Percentiles rank a stretch among this genome's conserved stretches.
These are phyloP conservation scores for Heritiera littoralis DNA, from an alignment of 345 rosid genomes.

Conservation along the genomic window DNA sequence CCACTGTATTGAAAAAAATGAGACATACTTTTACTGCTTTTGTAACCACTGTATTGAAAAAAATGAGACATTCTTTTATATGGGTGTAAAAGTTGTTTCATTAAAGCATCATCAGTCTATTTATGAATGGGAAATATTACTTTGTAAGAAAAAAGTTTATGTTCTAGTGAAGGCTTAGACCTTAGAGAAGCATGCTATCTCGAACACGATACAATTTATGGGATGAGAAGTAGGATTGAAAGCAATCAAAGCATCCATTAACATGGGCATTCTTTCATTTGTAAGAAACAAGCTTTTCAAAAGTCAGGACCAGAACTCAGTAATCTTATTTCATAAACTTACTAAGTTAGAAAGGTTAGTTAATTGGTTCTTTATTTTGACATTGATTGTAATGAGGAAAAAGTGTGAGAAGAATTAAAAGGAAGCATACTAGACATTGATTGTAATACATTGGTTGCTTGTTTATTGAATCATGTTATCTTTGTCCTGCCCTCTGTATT, in stretches of 20 bases:
- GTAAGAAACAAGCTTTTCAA: not conserved
- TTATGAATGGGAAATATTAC: not conserved
- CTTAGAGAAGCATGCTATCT: not conserved
- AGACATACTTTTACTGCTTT: not conserved
- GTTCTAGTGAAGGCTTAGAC: not conserved
- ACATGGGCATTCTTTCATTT: constrained; percentile 7
- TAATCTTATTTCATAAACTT: not conserved
- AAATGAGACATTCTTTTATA: not conserved
- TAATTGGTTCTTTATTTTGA: constrained; percentile 1
- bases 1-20: constrained; percentile 5
- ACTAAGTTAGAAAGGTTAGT: not conserved
- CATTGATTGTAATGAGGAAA: not conserved
- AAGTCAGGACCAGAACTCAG: not conserved
- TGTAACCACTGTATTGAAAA: not conserved
- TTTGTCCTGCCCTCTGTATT: not conserved
- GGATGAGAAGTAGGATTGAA: not conserved
- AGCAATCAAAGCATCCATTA: not conserved
- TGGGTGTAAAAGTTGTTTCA: not conserved
- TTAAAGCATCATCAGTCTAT: not conserved
- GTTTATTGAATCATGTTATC: not conserved
- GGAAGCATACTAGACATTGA: not conserved
- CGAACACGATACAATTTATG: not conserved
- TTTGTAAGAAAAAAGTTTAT: not conserved
- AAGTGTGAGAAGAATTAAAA: not conserved
- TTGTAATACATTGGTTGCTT: not conserved